Evolutionary conservation across 2,329 filamentous ascomycete genomes (phyloP), one percentile per base, ranked within the genome.

Genomic region (Cytospora paraplurivora): DNA sequence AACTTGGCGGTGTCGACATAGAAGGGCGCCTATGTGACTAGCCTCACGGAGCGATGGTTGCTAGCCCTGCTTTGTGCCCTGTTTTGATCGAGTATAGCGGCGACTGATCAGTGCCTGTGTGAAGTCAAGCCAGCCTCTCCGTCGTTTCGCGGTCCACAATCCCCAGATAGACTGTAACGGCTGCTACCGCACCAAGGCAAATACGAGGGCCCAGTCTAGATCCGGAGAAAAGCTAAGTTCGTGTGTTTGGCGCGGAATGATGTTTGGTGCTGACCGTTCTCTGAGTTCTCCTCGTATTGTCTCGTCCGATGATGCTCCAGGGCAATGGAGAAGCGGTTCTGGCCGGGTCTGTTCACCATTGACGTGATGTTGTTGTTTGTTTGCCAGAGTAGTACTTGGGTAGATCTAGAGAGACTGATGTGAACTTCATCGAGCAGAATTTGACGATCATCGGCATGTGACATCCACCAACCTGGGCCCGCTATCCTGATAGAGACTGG

Each of bases 61-160:
- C 50, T 34, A 47, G 54, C n/a, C 52, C 54, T 47, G 54, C 59
- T 41, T 54, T 41, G 38, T 62, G 32, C 50, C 49, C 32, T 61
- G n/a, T 27, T 37, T 54, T 44, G 59, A 35, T 55, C 63, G 59
- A 65, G 63, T 58, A 47, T 65, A 21, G 38, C 49, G 35, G 59
- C 54, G 34, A 57, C 56, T 61, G 33, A 61, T 61, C 58, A 37
- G 58, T 60, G 47, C 51, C 58, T 55, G 58, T 61, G 58, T 33
- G 47, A 27, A 51, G 56, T 27, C 3, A 38, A 49, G 32, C 10
- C 13, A 13, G n/a, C 44, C 56, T 12, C 32, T 37, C 49, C 19
- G 13, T 56, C 34, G n/a, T 33, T 60, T 37, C 19, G 50, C 37
- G 51, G 13, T n/a, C 58, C 50, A 7, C 7, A 47, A 34, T 17